Base-by-base conservation (phyloP, 345 rosid genomes). In the Draba incana region DNA sequence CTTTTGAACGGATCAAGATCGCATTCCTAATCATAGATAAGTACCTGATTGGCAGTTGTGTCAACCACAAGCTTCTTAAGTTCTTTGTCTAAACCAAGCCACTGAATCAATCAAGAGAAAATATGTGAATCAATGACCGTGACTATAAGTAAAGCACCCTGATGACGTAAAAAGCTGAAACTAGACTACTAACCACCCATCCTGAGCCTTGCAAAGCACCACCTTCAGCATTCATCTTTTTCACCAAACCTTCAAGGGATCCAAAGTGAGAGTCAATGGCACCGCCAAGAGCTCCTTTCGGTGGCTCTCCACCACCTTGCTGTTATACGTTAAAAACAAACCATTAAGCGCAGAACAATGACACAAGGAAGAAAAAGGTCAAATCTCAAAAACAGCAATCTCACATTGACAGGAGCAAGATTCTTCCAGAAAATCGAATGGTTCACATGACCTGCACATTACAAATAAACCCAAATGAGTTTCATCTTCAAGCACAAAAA, bases 191-290 rank as follows among this genome's bases (percentile, higher is more conserved):
- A 66, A 91, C 97, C 96, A 94, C 96, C 99, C 99, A 94, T 77
- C 99, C 99, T 8, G 97, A 94, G 54, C 99, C 99, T 81, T 94
- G 99, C 23, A 94, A 3, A 68, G 95, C 92, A 76, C 96, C 96
- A 79, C 97, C 97, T 75, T 94, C 96, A n/a, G 92, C 75, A 65
- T 37, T 91, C 84, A 91, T 91, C 77, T 89, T 94, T 25, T 85
- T 79, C 14, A 89, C 79, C 79, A 94, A 72, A 54, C 82, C 81
- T 47, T 94, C 95, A n/a, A 91, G 41, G 43, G 92, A 91, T 28
- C 99, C 99, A 81, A 86, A 94, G 69, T 87, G 71, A 42, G 81
- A 41, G 60, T 88, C 96, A 67, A 91, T 89, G 49, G 96, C 96
- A 64, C 82, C 68, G 1, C 96, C 97, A 71, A 94, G 78, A 10